Evolutionary conservation across 2,329 filamentous ascomycete genomes (phyloP).

Genomic region (Fusarium neocosmosporiellum): DNA sequence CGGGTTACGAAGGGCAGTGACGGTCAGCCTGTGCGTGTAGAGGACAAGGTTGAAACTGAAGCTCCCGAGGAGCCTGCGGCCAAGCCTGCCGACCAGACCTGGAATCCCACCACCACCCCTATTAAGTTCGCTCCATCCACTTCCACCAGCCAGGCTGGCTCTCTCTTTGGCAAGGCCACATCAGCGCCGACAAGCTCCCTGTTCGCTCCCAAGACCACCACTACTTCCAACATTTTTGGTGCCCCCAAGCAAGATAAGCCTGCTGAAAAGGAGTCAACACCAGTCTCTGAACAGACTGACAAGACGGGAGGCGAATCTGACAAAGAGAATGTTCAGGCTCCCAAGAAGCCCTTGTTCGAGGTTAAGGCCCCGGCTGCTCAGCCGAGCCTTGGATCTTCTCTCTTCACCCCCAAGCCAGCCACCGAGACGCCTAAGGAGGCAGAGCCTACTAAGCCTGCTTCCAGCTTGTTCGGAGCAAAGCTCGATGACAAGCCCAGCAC

Average conservation of each 20-base stretch:
- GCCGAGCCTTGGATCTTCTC: conserved; percentile 41
- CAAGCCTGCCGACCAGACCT: conserved; percentile 52
- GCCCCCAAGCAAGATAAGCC: conserved; percentile 47
- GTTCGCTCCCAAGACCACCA: conserved; percentile 52
- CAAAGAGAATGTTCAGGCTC: conserved; percentile 56
- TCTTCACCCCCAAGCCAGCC: conserved; percentile 50
- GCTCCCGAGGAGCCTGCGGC: conserved; percentile 42
- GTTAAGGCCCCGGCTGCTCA: conserved; percentile 47
- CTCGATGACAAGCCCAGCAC: conserved; percentile 45
- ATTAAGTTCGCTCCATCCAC: conserved; percentile 64
- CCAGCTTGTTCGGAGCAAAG: conserved; percentile 54
- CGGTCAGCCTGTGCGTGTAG: conserved; percentile 60
- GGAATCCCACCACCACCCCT: conserved; percentile 60
- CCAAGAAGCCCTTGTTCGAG: conserved; percentile 50
- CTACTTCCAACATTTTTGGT: conserved; percentile 51
- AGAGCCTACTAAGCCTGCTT: conserved; percentile 42
- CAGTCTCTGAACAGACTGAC: conserved; percentile 41
- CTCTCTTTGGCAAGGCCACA: conserved; percentile 47
- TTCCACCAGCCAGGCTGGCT: conserved; percentile 43
- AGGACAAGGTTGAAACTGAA: conserved; percentile 39
- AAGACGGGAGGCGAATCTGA: conserved; percentile 56
- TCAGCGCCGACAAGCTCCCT: conserved; percentile 47
- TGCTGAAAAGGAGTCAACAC: conserved; percentile 43
- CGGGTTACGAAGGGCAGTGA: conserved; percentile 63
- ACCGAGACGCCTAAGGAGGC: conserved; percentile 43